Evolutionary conservation across 169 alveolate species (phyloP).

Genomic region (Fabrea salina): DNA sequence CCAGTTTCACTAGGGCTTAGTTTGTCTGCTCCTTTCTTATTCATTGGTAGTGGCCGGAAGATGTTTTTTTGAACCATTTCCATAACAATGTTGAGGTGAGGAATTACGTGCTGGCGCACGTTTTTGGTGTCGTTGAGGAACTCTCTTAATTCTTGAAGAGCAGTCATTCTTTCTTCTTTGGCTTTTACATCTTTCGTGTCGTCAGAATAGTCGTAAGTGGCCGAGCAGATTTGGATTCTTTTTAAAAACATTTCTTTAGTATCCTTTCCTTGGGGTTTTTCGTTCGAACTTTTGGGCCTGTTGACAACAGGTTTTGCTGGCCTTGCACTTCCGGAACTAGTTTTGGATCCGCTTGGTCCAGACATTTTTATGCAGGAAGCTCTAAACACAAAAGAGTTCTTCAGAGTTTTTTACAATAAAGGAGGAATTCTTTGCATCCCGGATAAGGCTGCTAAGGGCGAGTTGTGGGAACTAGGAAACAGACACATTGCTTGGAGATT

Average conservation of each 20-base stretch:
- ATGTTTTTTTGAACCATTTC: constrained; percentile 60
- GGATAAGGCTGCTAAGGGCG: too few species aligned
- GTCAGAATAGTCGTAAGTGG: constrained; percentile 48
- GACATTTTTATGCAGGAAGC: too few species aligned
- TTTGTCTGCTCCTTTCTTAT: constrained; percentile 25
- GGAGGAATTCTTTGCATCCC: too few species aligned
- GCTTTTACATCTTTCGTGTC: constrained; percentile 47
- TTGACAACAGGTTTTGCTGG: not conserved
- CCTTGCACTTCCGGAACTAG: too few species aligned
- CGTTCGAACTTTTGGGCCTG: not conserved
- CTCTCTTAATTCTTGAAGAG: constrained; percentile 42
- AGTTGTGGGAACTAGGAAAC: too few species aligned
- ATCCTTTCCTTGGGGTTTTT: constrained; percentile 24
- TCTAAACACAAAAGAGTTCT: too few species aligned
- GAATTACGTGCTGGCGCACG: constrained; percentile 29
- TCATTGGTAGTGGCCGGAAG: constrained; percentile 57
- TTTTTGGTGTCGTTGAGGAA: constrained; percentile 33
- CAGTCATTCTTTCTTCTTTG: constrained; percentile 34
- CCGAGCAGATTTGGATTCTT: constrained; percentile 37
- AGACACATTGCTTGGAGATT: too few species aligned
- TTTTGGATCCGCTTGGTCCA: too few species aligned
- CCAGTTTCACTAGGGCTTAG: constrained; percentile 42
- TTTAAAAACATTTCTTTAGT: constrained; percentile 40
- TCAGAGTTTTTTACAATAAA: too few species aligned
- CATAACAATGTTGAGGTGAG: constrained; percentile 44